These are phyloP conservation scores for Nicotiana attenuata DNA, from an alignment of 257 asterid genomes.

Conservation along the genomic window DNA sequence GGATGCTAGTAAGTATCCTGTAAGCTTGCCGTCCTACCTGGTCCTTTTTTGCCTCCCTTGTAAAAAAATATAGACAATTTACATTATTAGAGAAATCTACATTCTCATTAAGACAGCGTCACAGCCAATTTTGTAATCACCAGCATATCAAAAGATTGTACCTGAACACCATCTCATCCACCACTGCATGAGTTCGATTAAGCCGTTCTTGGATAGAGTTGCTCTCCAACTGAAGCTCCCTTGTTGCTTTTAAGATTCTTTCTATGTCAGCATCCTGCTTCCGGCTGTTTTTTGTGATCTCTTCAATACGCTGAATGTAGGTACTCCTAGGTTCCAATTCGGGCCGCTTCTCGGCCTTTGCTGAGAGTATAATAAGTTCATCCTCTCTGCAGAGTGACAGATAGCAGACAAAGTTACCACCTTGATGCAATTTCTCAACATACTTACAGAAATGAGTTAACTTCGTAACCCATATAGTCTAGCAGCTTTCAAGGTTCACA, in stretches of 20 bases:
- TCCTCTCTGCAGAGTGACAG: slow-evolving; percentile 44
- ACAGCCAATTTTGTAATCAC: not conserved
- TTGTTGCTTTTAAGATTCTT: slow-evolving; percentile 61
- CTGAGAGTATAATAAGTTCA: slow-evolving; percentile 39
- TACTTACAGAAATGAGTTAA: not conserved
- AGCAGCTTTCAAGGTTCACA: not conserved
- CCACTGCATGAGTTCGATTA: slow-evolving; percentile 60
- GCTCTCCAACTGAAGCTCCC: slow-evolving; percentile 86
- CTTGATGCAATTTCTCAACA: not conserved
- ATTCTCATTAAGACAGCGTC: not conserved
- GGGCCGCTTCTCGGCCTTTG: slow-evolving; percentile 53
- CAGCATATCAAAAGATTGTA: slow-evolving; percentile 14
- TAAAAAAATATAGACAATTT: not conserved
- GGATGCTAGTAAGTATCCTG: slow-evolving; percentile 53
- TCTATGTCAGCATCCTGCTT: slow-evolving; percentile 74
- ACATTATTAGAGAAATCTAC: not conserved
- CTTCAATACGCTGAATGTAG: slow-evolving; percentile 57
- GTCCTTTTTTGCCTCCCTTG: slow-evolving; percentile 80
- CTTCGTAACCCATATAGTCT: not conserved
- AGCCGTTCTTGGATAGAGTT: slow-evolving; percentile 78
- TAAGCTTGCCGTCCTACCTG: slow-evolving; percentile 60
- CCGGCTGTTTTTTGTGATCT: slow-evolving; percentile 79
- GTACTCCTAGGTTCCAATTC: slow-evolving; percentile 48
- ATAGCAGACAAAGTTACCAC: not conserved
- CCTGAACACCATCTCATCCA: slow-evolving; percentile 71